phyloP scores from a whole-genome alignment of 352 stramenopile species.

The Phytophthora hibernalis region DNA sequence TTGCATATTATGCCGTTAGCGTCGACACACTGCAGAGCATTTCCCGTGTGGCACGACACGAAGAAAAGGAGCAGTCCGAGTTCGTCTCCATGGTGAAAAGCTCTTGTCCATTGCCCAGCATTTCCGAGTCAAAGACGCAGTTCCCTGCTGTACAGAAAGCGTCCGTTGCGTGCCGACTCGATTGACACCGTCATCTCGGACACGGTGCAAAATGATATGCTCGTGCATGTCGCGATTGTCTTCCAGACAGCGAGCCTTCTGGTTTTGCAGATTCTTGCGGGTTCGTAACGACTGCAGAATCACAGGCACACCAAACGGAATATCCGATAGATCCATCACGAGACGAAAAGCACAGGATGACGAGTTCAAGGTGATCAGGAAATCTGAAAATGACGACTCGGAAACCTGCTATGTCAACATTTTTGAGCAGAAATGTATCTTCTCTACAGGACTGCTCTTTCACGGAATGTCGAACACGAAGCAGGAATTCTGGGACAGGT shows the following conservation, averaged over 20 bases:
- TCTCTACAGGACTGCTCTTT: too few relatives aligned
- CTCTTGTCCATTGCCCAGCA: not conserved
- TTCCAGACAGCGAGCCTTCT: not conserved
- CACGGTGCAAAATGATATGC: slow-evolving; percentile 28
- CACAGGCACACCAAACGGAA: slow-evolving; percentile 36
- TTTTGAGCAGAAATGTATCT: too few relatives aligned
- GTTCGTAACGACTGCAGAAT: too few relatives aligned
- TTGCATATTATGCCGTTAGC: too few relatives aligned
- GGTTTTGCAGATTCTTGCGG: too few relatives aligned
- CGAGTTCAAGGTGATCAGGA: too few relatives aligned
- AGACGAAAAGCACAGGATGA: too few relatives aligned
- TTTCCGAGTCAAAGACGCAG: slow-evolving; percentile 23
- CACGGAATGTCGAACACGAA: too few relatives aligned
- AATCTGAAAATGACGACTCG: too few relatives aligned
- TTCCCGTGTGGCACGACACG: not conserved
- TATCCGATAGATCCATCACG: slow-evolving; percentile 10
- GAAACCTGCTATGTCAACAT: too few relatives aligned
- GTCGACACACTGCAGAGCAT: too few relatives aligned
- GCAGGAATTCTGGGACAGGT: too few relatives aligned
- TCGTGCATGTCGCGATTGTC: slow-evolving; percentile 28
- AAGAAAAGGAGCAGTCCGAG: not conserved
- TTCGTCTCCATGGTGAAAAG: slow-evolving; percentile 21
- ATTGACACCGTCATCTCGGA: slow-evolving; percentile 30
- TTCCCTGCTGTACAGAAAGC: not conserved
- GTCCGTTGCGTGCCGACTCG: slow-evolving; percentile 23